These are phyloP conservation scores for Spinacia oleracea DNA, from an alignment of 179 eudicot genomes.

Conservation along the genomic window DNA sequence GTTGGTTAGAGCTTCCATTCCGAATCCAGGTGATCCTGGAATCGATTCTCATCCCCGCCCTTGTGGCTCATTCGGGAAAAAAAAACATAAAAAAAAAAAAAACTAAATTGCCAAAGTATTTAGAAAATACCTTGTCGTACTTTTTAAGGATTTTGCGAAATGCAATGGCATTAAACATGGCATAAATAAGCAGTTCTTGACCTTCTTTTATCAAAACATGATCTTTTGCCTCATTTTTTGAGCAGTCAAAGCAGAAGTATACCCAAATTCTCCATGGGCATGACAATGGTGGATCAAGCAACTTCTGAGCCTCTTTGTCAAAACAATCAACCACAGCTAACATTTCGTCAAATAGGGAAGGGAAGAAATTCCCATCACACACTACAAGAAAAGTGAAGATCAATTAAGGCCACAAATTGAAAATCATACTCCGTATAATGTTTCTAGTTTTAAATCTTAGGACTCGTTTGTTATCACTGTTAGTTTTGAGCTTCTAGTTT, in stretches of 20 bases:
- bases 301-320: slow-evolving; percentile 53
- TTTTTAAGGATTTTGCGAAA: slow-evolving; percentile 78
- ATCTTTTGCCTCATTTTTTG: slow-evolving; percentile 26
- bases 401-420: background rate
- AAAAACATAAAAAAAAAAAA: too few species aligned
- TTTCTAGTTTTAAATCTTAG: too few species aligned
- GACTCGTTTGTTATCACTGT: too few species aligned
- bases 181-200: slow-evolving; percentile 63
- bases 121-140: slow-evolving; percentile 64
- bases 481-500: too few species aligned
- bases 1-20: too few species aligned
- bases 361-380: slow-evolving; percentile 66
- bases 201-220: slow-evolving; percentile 53
- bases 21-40: too few species aligned
- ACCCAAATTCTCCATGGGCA: slow-evolving; percentile 48
- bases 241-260: slow-evolving; percentile 28
- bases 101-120: too few species aligned
- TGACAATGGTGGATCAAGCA: slow-evolving; percentile 55
- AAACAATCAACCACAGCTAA: slow-evolving; percentile 60
- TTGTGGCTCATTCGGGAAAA: too few species aligned
- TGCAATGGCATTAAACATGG: slow-evolving; percentile 69
- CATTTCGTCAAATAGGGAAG: slow-evolving; percentile 65
- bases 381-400: slow-evolving; percentile 31
- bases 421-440: too few species aligned
- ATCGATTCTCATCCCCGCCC: too few species aligned